Conservation (phyloP, 2,329 filamentous ascomycete species). For the Colletotrichum siamense region DNA sequence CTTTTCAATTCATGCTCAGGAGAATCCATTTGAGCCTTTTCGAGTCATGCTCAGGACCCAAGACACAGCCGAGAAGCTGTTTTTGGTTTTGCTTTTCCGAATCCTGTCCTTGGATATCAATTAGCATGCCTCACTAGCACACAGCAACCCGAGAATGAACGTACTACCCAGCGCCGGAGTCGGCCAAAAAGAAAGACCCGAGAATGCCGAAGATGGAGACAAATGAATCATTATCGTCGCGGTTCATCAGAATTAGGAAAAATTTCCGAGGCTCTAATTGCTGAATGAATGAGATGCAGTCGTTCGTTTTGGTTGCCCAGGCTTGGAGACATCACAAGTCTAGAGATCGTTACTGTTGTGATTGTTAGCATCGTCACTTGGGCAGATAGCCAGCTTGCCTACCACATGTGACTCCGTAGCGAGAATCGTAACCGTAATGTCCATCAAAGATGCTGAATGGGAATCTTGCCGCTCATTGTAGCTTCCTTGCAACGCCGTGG, state of each 20-base stretch:
- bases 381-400: background rate
- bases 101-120: background rate
- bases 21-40: conserved; percentile 33
- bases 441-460: background rate
- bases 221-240: background rate
- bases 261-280: background rate
- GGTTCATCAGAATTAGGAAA: background rate
- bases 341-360: background rate
- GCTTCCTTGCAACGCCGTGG: conserved; percentile 7
- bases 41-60: conserved; percentile 40
- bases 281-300: background rate
- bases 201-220: background rate
- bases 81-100: background rate
- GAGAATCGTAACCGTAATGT: background rate
- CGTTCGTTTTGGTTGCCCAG: background rate
- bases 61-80: background rate
- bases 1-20: conserved; percentile 43
- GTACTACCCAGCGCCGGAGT: background rate
- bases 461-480: conserved; percentile 1
- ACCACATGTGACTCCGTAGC: conserved; percentile 1
- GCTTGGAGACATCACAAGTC: background rate
- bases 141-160: background rate
- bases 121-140: background rate
- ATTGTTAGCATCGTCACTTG: background rate
- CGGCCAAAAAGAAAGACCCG: background rate